A percentile compares a stretch with the other conserved stretches of the same genome.
These are phyloP conservation scores for Zanthoxylum bungeanum DNA, from an alignment of 345 rosid genomes.

Conservation along the genomic window DNA sequence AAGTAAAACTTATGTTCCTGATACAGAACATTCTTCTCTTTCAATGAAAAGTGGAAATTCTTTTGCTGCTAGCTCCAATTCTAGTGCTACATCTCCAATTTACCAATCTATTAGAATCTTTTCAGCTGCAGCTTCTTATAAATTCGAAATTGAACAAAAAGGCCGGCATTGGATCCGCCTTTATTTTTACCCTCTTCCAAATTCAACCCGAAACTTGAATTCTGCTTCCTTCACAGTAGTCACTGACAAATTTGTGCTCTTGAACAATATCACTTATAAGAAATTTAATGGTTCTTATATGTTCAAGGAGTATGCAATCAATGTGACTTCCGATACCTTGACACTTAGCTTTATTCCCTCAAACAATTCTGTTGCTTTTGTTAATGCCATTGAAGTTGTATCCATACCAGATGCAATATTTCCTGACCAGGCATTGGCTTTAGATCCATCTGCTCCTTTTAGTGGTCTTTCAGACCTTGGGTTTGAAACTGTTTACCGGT, in stretches of 20 bases:
- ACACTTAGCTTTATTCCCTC: constrained; percentile 67
- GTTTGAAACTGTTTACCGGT: constrained; percentile 79
- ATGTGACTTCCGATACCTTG: constrained; percentile 62
- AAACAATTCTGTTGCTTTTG: constrained; percentile 72
- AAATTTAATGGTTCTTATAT: constrained; percentile 49
- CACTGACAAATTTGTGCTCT: constrained; percentile 78
- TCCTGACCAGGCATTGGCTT: constrained; percentile 69
- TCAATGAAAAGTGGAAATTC: constrained; percentile 53
- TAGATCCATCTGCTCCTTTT: constrained; percentile 56
- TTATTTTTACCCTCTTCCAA: constrained; percentile 68
- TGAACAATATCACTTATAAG: constrained; percentile 79
- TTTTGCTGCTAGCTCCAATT: constrained; percentile 39
- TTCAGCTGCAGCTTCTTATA: constrained; percentile 62
- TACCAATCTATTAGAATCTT: constrained; percentile 85
- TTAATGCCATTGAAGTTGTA: constrained; percentile 91
- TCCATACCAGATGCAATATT: constrained; percentile 75
- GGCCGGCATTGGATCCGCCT: constrained; percentile 99
- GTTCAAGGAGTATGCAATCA: constrained; percentile 92
- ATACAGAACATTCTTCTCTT: constrained; percentile 54
- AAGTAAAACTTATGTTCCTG: constrained; percentile 82
- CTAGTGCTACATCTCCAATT: constrained; percentile 50
- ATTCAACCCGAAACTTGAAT: constrained; percentile 48
- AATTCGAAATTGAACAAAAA: constrained; percentile 52
- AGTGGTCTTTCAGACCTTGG: constrained; percentile 71
- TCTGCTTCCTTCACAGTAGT: constrained; percentile 62